Percentiles rank a stretch among this genome's conserved stretches.
These are phyloP conservation scores for Mycena chlorophos DNA, from an alignment of 768 basidiomycete genomes.

Conservation along the genomic window DNA sequence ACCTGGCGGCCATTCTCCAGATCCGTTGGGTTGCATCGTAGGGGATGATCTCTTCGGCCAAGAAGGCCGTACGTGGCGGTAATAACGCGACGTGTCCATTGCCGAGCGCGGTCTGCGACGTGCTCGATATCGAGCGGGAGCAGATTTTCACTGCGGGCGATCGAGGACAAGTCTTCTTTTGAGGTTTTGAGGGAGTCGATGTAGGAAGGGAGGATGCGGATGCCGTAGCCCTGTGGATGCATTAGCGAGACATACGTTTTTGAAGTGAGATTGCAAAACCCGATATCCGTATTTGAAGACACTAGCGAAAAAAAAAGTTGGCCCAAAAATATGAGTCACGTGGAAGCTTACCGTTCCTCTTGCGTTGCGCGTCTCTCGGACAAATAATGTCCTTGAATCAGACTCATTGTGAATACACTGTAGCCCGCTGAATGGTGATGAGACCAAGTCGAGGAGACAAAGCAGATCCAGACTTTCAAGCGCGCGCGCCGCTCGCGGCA, in stretches of 20 bases:
- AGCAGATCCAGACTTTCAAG: conserved; percentile 6
- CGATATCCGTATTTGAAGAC: conserved; percentile 12
- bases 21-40: not conserved
- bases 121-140: conserved; percentile 6
- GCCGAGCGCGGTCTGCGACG: not conserved
- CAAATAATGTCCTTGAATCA: conserved; percentile 12
- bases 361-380: conserved; percentile 8
- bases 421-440: conserved; percentile 1
- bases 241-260: not conserved
- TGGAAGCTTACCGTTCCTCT: not conserved
- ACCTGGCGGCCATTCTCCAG: conserved; percentile 12
- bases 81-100: conserved; percentile 4
- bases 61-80: not conserved
- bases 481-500: conserved; percentile 13
- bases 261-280: not conserved
- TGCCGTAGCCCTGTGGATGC: not conserved
- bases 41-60: too few species aligned
- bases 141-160: conserved; percentile 1
- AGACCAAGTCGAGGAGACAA: too few species aligned
- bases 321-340: not conserved
- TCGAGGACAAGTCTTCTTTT: not conserved
- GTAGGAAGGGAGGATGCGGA: conserved; percentile 6
- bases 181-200: not conserved
- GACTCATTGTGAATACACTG: conserved; percentile 14
- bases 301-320: not conserved